Evolutionary conservation across 2,329 filamentous ascomycete genomes (phyloP).

Genomic region (Aspergillus sp.): DNA sequence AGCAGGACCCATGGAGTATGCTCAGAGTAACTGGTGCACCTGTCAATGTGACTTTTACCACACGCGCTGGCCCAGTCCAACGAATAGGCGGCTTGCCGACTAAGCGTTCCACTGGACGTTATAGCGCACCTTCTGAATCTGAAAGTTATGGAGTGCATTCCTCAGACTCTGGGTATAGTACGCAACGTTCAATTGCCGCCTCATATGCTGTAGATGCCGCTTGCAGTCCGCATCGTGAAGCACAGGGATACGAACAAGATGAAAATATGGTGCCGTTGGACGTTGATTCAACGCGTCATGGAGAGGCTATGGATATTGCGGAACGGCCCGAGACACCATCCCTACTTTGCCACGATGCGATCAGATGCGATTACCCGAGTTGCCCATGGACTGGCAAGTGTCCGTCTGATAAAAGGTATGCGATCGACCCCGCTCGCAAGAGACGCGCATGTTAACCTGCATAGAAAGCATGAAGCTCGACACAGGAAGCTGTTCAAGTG

Average conservation of each 20-base stretch:
- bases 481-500: slow-evolving; percentile 71
- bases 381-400: slow-evolving; percentile 40
- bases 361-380: slow-evolving; percentile 30
- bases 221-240: slow-evolving; percentile 27
- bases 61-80: slow-evolving; percentile 19
- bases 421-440: background rate
- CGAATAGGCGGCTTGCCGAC: slow-evolving; percentile 20
- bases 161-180: slow-evolving; percentile 39
- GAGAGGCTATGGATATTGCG: slow-evolving; percentile 33
- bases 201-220: slow-evolving; percentile 28
- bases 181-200: slow-evolving; percentile 28
- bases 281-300: slow-evolving; percentile 9
- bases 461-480: slow-evolving; percentile 71
- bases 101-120: slow-evolving; percentile 24
- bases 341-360: slow-evolving; percentile 45
- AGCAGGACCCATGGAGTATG: slow-evolving; percentile 35
- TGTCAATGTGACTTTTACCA: slow-evolving; percentile 17
- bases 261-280: slow-evolving; percentile 22
- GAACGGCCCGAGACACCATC: slow-evolving; percentile 52
- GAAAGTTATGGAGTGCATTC: slow-evolving; percentile 32
- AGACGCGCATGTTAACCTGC: background rate
- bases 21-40: slow-evolving; percentile 30
- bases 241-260: slow-evolving; percentile 24
- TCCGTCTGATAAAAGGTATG: slow-evolving; percentile 42
- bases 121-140: slow-evolving; percentile 32